These are phyloP conservation scores for Boletus tomentosulus DNA, from an alignment of 768 basidiomycete species.

Conservation along the genomic window DNA sequence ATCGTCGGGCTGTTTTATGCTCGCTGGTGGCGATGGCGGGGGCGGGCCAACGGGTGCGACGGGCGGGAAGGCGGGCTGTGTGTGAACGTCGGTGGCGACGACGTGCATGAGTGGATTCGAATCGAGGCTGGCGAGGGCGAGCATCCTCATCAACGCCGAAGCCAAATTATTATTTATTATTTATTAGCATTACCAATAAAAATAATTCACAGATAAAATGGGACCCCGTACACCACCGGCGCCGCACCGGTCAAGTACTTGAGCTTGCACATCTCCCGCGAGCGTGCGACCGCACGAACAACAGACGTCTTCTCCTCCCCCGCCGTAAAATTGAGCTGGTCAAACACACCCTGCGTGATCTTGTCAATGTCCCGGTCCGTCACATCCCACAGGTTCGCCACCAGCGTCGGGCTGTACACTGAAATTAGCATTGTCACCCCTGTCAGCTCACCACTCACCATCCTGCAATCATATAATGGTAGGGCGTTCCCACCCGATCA, in stretches of 20 bases:
- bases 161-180: background rate
- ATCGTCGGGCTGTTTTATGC: conserved; percentile 27
- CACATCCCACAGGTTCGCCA: conserved; percentile 98
- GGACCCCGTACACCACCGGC: conserved; percentile 92
- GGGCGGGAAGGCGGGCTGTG: background rate
- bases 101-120: conserved; percentile 33
- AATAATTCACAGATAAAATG: conserved; percentile 64
- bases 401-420: conserved; percentile 70
- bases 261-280: conserved; percentile 81
- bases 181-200: background rate
- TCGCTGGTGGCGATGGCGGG: conserved; percentile 52
- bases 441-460: conserved; percentile 59
- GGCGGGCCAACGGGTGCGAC: conserved; percentile 43
- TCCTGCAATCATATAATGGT: conserved; percentile 95
- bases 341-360: conserved; percentile 80
- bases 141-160: background rate
- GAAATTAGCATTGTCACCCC: background rate
- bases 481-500: conserved; percentile 87
- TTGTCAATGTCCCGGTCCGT: conserved; percentile 97
- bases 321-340: conserved; percentile 42
- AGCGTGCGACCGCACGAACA: conserved; percentile 72
- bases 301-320: conserved; percentile 39
- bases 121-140: conserved; percentile 32
- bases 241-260: conserved; percentile 94
- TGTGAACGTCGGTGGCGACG: conserved; percentile 20